These are phyloP conservation scores for Crithidia bombi DNA, from an alignment of 208 protist genomes.

Conservation along the genomic window DNA sequence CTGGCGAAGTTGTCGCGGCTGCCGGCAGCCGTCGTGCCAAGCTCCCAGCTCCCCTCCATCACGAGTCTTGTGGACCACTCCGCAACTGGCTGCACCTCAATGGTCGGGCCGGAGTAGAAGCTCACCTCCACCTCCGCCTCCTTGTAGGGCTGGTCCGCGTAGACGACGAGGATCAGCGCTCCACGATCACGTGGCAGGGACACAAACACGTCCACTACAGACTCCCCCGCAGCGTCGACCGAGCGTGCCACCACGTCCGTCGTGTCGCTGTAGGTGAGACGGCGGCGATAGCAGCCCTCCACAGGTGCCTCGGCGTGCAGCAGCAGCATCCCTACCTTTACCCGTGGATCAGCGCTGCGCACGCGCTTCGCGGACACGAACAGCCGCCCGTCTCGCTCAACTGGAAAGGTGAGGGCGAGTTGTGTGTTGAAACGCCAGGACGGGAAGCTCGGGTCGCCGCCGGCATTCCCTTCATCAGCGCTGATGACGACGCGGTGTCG, in stretches of 20 bases:
- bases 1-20: conserved; percentile 60
- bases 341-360: conserved; percentile 42
- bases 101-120: conserved; percentile 57
- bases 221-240: conserved; percentile 38
- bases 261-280: conserved; percentile 44
- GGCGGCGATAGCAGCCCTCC: conserved; percentile 58
- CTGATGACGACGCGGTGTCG: conserved; percentile 42
- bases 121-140: conserved; percentile 70
- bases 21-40: conserved; percentile 83
- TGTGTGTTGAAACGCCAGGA: conserved; percentile 92
- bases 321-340: conserved; percentile 73
- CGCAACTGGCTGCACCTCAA: conserved; percentile 62
- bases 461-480: conserved; percentile 59
- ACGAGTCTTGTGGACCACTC: conserved; percentile 75
- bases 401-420: conserved; percentile 69
- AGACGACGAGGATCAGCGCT: conserved; percentile 78
- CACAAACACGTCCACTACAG: conserved; percentile 61
- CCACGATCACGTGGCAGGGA: conserved; percentile 22
- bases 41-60: conserved; percentile 77
- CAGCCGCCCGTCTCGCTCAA: conserved; percentile 70
- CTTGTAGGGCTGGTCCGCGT: conserved; percentile 72
- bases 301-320: conserved; percentile 43
- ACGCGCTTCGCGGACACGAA: conserved; percentile 61
- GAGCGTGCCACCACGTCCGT: conserved; percentile 59
- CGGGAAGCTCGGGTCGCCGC: conserved; percentile 68